Conservation (phyloP, 2,329 filamentous ascomycete species). For the Trichoderma breve region DNA sequence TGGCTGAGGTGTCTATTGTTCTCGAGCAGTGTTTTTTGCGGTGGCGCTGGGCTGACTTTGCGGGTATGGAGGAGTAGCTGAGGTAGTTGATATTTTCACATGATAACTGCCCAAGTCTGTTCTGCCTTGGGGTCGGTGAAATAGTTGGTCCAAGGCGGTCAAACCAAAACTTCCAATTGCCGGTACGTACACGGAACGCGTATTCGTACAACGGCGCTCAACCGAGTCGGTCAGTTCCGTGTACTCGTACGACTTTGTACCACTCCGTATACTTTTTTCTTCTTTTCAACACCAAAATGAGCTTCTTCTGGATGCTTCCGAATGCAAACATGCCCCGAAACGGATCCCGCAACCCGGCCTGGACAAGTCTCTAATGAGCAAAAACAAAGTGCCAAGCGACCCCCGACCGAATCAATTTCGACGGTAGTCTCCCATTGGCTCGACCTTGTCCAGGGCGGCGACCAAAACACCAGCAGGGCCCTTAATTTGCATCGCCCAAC, state of each 20-base stretch:
- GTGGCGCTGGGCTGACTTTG: not conserved
- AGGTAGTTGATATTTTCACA: no score
- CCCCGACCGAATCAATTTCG: slow-evolving; percentile 9
- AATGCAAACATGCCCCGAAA: not conserved
- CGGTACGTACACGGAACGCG: not conserved
- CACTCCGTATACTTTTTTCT: no score
- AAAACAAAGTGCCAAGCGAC: slow-evolving; percentile 1
- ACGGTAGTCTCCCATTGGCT: slow-evolving; percentile 1
- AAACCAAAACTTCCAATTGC: not conserved
- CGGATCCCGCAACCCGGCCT: not conserved
- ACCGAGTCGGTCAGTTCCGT: not conserved
- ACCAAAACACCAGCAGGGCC: slow-evolving; percentile 16
- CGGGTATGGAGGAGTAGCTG: not conserved
- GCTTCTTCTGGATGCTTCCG: not conserved
- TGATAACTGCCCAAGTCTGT: not conserved
- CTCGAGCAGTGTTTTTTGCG: not conserved
- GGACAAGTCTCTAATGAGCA: not conserved
- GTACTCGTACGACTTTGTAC: not conserved
- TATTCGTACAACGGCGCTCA: not conserved
- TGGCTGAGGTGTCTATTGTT: not conserved
- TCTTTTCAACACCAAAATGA: not conserved
- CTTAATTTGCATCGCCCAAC: slow-evolving; percentile 13
- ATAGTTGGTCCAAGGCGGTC: not conserved
- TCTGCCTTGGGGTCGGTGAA: not conserved
- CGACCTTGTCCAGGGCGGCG: not conserved